These are phyloP conservation scores for Pythium graminicola DNA, from an alignment of 352 stramenopile species.

Conservation along the genomic window DNA sequence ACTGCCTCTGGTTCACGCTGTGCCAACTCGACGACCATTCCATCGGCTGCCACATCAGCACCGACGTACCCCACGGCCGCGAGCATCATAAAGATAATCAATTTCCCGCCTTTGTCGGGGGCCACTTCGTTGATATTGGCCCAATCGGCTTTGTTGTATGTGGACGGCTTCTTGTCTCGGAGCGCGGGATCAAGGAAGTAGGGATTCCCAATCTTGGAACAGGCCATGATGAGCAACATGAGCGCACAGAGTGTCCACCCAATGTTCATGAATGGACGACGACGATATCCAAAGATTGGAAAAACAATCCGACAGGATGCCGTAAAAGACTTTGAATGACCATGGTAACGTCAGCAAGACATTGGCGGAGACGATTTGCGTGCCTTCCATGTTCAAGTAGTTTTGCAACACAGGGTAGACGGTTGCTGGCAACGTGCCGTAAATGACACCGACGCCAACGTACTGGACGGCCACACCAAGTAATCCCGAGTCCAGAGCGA, in stretches of 20 bases:
- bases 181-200: no score
- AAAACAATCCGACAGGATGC: conserved; percentile 21
- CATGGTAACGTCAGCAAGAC: conserved; percentile 24
- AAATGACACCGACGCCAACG: conserved; percentile 23
- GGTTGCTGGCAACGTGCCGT: conserved; percentile 22
- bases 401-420: conserved; percentile 28
- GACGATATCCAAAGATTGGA: conserved; percentile 25
- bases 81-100: background rate
- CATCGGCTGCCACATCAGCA: conserved; percentile 26
- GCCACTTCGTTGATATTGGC: conserved; percentile 20
- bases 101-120: background rate
- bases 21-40: conserved; percentile 26
- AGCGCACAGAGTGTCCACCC: no score
- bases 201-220: no score
- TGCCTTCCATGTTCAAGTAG: conserved; percentile 27
- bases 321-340: conserved; percentile 34
- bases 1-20: conserved; percentile 26
- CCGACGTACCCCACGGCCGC: conserved; percentile 27
- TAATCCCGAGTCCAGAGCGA: no score
- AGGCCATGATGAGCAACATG: no score
- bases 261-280: no score
- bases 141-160: no score
- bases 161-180: no score
- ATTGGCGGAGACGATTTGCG: conserved; percentile 22
- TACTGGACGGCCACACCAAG: conserved; percentile 26